Evolutionary conservation across 306 rosid genomes (phyloP).

Genomic region (Quercus robur): DNA sequence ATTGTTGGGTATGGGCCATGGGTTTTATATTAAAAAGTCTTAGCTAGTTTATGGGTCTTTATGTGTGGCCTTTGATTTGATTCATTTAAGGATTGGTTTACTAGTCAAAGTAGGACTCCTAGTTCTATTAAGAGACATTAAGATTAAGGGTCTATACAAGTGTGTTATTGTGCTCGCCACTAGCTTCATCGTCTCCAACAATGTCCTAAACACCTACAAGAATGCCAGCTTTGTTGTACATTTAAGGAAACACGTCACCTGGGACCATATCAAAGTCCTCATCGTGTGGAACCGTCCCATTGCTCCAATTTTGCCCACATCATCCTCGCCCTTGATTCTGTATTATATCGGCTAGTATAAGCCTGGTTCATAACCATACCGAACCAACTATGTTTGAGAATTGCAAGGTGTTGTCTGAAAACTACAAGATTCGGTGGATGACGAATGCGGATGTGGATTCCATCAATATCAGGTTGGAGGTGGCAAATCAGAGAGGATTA

Average conservation of each 20-base stretch:
- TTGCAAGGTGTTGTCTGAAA: slow-evolving; percentile 59
- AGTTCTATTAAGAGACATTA: too few species aligned
- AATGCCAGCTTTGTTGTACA: slow-evolving; percentile 52
- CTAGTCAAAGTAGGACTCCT: too few species aligned
- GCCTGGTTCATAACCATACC: slow-evolving; percentile 9
- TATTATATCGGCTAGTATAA: too few species aligned
- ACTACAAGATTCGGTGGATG: slow-evolving; percentile 70
- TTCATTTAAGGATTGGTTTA: too few species aligned
- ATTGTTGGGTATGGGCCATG: too few species aligned
- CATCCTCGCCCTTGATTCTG: slow-evolving; percentile 11
- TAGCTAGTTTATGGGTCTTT: too few species aligned
- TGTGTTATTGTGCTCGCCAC: slow-evolving; percentile 22
- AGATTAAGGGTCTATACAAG: too few species aligned
- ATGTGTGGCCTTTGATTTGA: too few species aligned
- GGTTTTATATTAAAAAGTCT: too few species aligned
- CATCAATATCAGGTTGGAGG: slow-evolving; percentile 72
- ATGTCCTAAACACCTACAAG: slow-evolving; percentile 50
- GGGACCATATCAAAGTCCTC: slow-evolving; percentile 71
- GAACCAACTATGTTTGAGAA: slow-evolving; percentile 69
- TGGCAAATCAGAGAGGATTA: slow-evolving; percentile 25
- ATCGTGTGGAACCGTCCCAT: slow-evolving; percentile 71
- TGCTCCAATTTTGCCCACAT: slow-evolving; percentile 76
- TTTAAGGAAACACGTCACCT: slow-evolving; percentile 48
- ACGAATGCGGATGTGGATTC: slow-evolving; percentile 40
- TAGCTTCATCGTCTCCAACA: slow-evolving; percentile 59